phyloP scores from a whole-genome alignment of 2,329 filamentous ascomycete species.

The Malbranchea cinnamomea region DNA sequence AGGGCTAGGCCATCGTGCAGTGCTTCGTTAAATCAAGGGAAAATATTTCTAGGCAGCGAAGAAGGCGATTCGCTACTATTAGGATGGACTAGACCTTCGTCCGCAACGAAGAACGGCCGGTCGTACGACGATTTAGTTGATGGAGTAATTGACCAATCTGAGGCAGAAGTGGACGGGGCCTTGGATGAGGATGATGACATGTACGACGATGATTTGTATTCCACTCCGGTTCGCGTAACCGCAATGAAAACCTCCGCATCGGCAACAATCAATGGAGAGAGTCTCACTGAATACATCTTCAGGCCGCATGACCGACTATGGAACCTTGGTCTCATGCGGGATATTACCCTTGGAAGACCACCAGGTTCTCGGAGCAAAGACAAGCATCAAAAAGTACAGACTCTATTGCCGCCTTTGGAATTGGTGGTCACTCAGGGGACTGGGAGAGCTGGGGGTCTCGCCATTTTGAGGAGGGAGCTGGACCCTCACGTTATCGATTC shows the following conservation, averaged over 20 bases:
- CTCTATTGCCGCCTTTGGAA: slow-evolving; percentile 31
- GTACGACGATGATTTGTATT: slow-evolving; percentile 39
- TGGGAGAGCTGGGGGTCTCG: slow-evolving; percentile 50
- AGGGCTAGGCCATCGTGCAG: slow-evolving; percentile 53
- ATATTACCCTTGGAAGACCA: slow-evolving; percentile 54
- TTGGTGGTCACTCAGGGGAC: slow-evolving; percentile 40
- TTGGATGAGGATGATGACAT: slow-evolving; percentile 45
- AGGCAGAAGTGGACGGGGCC: slow-evolving; percentile 37
- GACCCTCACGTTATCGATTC: slow-evolving; percentile 56
- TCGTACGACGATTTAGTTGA: slow-evolving; percentile 20
- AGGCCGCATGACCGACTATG: slow-evolving; percentile 60
- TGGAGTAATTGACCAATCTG: slow-evolving; percentile 38
- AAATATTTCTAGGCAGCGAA: slow-evolving; percentile 75
- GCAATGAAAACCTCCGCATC: slow-evolving; percentile 9
- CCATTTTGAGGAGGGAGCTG: slow-evolving; percentile 63
- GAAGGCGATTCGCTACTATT: slow-evolving; percentile 66
- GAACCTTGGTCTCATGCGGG: slow-evolving; percentile 66
- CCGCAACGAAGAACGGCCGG: slow-evolving; percentile 44
- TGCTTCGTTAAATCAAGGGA: slow-evolving; percentile 49
- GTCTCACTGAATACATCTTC: slow-evolving; percentile 49
- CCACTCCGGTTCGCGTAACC: slow-evolving; percentile 16
- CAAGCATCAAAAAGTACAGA: slow-evolving; percentile 32
- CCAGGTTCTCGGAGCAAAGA: slow-evolving; percentile 16
- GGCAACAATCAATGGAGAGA: slow-evolving; percentile 13
- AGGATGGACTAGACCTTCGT: slow-evolving; percentile 58